A percentile compares a stretch with the other conserved stretches of the same genome.
Evolutionary conservation across 2,329 filamentous ascomycete species (phyloP).

Genomic region (Nemania diffusa): DNA sequence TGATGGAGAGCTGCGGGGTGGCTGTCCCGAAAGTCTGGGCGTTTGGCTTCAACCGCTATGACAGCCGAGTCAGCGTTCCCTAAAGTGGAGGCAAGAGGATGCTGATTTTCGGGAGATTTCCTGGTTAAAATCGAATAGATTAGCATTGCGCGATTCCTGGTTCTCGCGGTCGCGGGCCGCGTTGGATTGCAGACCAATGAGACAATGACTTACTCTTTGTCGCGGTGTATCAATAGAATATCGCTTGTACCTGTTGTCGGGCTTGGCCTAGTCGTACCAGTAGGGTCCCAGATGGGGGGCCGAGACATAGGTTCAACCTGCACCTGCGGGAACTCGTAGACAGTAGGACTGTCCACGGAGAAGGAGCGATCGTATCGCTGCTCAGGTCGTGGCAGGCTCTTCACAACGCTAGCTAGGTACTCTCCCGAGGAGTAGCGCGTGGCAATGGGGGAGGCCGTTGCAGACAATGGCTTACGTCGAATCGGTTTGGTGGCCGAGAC

Average conservation of each 20-base stretch:
- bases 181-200: constrained; percentile 47
- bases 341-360: constrained; percentile 69
- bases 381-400: constrained; percentile 61
- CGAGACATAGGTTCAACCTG: constrained; percentile 38
- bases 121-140: constrained; percentile 46
- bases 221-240: constrained; percentile 30
- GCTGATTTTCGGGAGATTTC: constrained; percentile 40
- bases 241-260: constrained; percentile 21
- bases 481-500: constrained; percentile 52
- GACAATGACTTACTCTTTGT: constrained; percentile 49
- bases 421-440: constrained; percentile 59
- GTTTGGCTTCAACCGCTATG: constrained; percentile 45
- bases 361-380: constrained; percentile 65
- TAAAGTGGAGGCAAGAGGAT: constrained; percentile 33
- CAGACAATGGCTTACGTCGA: constrained; percentile 70
- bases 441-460: constrained; percentile 63
- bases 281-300: constrained; percentile 38
- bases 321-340: constrained; percentile 66
- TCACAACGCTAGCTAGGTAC: constrained; percentile 49
- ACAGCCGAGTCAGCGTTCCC: constrained; percentile 40
- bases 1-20: constrained; percentile 56
- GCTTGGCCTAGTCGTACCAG: constrained; percentile 33
- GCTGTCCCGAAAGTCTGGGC: constrained; percentile 45
- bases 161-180: constrained; percentile 16
- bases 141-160: constrained; percentile 36